Evolutionary conservation across 2,329 filamentous ascomycete genomes (phyloP).

Genomic region (Venturia effusa): DNA sequence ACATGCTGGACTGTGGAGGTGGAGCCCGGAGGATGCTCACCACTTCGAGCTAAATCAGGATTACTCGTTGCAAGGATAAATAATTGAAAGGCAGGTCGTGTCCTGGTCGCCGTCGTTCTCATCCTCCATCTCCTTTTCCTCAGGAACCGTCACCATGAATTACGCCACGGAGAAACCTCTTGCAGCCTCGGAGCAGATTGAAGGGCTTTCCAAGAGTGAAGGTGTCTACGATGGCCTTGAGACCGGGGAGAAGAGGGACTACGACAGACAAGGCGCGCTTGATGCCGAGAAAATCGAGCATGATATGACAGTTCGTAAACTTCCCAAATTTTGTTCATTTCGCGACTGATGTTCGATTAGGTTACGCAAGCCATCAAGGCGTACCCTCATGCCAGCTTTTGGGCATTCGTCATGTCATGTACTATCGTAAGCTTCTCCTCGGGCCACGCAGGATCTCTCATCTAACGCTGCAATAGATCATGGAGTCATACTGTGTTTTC

Average conservation of each 20-base stretch:
- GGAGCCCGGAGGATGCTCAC: constrained; percentile 16
- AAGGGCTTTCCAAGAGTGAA: constrained; percentile 20
- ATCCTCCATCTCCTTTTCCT: constrained; percentile 14
- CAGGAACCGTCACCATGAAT: constrained; percentile 23
- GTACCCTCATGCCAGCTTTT: constrained; percentile 78
- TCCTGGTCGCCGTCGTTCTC: constrained; percentile 20
- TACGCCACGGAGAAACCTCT: constrained; percentile 23
- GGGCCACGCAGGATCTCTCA: background rate
- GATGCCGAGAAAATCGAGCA: constrained; percentile 21
- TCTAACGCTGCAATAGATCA: constrained; percentile 8
- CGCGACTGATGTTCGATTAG: too few species aligned
- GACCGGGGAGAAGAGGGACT: constrained; percentile 17
- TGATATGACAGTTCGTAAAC: constrained; percentile 39
- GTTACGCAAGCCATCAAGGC: constrained; percentile 67
- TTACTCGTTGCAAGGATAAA: constrained; percentile 21
- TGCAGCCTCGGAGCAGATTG: constrained; percentile 20
- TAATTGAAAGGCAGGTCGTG: constrained; percentile 21
- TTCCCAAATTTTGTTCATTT: too few species aligned
- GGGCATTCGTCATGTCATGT: constrained; percentile 76
- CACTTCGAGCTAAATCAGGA: constrained; percentile 18
- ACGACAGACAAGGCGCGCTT: constrained; percentile 19
- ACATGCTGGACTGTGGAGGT: constrained; percentile 15
- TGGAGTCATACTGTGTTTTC: constrained; percentile 83
- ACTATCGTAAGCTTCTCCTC: constrained; percentile 55
- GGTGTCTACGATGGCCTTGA: constrained; percentile 22